phyloP scores from a whole-genome alignment of 768 basidiomycete genomes.

The Cystofilobasidium ferigula region DNA sequence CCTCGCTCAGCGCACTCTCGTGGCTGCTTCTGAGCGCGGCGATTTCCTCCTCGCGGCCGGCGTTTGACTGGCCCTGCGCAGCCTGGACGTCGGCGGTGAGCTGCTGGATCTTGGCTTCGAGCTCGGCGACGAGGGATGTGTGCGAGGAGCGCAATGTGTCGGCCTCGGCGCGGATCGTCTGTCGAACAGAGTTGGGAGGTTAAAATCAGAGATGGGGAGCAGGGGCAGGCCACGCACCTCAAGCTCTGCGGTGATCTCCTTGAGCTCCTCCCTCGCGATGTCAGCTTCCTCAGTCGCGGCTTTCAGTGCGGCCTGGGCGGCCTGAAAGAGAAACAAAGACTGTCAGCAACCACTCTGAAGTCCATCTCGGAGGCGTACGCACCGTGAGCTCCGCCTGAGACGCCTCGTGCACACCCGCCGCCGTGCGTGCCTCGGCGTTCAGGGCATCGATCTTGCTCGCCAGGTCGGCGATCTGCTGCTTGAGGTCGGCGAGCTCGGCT shows the following conservation, averaged over 20 bases:
- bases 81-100: conserved; percentile 4
- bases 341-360: too few species aligned
- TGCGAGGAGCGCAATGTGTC: not conserved
- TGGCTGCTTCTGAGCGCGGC: not conserved
- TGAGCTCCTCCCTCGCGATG: not conserved
- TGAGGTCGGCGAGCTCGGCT: not conserved
- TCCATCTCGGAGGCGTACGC: not conserved
- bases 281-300: not conserved
- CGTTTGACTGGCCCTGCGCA: not conserved
- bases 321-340: too few species aligned
- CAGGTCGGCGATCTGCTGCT: not conserved
- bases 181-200: not conserved
- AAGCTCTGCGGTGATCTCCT: not conserved
- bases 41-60: not conserved
- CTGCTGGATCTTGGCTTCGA: conserved; percentile 13
- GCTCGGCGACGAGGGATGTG: conserved; percentile 4
- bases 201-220: not conserved
- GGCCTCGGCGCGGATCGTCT: conserved; percentile 13
- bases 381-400: not conserved
- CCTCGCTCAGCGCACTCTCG: not conserved
- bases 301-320: not conserved
- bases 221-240: not conserved
- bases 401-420: not conserved
- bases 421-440: not conserved
- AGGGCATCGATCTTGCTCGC: not conserved